phyloP scores from a whole-genome alignment of 768 basidiomycete genomes.

The Leccinellum luteum region DNA sequence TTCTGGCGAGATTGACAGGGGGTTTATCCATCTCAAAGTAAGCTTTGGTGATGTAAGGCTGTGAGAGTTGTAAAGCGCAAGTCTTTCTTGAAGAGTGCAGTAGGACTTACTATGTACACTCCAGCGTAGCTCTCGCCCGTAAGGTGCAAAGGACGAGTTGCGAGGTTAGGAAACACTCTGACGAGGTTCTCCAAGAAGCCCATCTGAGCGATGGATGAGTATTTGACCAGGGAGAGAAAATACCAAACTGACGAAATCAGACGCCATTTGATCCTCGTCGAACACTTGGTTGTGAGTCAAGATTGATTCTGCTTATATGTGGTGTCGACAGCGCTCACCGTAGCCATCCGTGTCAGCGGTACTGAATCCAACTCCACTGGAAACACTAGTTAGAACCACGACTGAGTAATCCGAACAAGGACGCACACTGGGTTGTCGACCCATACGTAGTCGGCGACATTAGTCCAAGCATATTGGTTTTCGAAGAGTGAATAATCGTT shows the following conservation, averaged over 20 bases:
- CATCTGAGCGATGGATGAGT: slow-evolving; percentile 42
- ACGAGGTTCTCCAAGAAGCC: slow-evolving; percentile 70
- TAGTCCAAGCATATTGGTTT: slow-evolving; percentile 59
- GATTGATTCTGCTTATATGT: neutral
- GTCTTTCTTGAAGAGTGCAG: neutral
- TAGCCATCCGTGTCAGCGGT: slow-evolving; percentile 63
- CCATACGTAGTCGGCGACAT: slow-evolving; percentile 66
- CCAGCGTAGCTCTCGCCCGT: slow-evolving; percentile 79
- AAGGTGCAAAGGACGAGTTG: slow-evolving; percentile 62
- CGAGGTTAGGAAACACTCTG: slow-evolving; percentile 69
- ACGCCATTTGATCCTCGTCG: slow-evolving; percentile 65
- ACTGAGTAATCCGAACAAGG: neutral
- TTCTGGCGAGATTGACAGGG: slow-evolving; percentile 64
- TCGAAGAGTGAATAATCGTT: slow-evolving; percentile 46
- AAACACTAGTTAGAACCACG: slow-evolving; percentile 3
- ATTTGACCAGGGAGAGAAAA: neutral
- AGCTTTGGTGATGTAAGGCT: slow-evolving; percentile 77
- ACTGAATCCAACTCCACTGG: slow-evolving; percentile 59
- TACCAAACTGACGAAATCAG: slow-evolving; percentile 40
- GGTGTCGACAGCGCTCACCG: slow-evolving; percentile 35
- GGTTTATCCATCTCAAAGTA: slow-evolving; percentile 62
- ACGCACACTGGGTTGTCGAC: slow-evolving; percentile 67
- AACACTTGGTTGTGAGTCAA: slow-evolving; percentile 36
- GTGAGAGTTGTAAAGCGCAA: neutral
- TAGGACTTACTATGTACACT: slow-evolving; percentile 55